Evolutionary conservation across 805 yeast genomes (phyloP), one percentile per base, ranked within the genome.

Genomic region (Yarrowia alimentaria): DNA sequence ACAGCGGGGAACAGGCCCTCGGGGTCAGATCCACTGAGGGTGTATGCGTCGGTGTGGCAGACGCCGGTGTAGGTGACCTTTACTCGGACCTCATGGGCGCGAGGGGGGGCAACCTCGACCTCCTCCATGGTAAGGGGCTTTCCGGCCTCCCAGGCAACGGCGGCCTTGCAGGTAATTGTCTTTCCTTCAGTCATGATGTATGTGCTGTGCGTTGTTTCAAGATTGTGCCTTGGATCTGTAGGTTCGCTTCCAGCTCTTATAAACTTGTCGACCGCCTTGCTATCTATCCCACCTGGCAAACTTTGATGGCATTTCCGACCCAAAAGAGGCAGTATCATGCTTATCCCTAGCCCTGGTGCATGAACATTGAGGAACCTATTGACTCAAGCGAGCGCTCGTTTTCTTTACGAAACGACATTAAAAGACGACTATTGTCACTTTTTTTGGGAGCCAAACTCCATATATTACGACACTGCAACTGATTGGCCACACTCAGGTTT

Each of bases 11-110:
- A 89, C 11, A 83, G 85, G 61, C 98, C 99, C 72, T 93, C 99
- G 51, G 98, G 93, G 68, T 93, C 99, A 53, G 73, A 77, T 54
- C 99, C 99, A 42, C 95, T 83, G 58, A 93, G 76, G 9, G 98
- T 91, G 75, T 84, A 93, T 30, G 97, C 97, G 67, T 93, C 99
- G 26, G 99, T 93, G 74, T 93, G 99, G 69, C 99, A 93, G 30
- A 93, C 96, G 66, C 97, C 99, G 22, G 97, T 85, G 72, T 85
- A 77, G 47, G 74, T 75, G 53, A 93, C 71, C 70, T 88, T 85
- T 67, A 93, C 85, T 69, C 99, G 84, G 40, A 93, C 98, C 72
- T 93, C 99, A 66, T 93, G 97, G 40, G 96, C 95, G 68, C 80
- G 84, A 60, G 99, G 99, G 18, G 99, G 89, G 18, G 78, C 83